phyloP scores from a whole-genome alignment of 345 rosid genomes.

The Nephelium lappaceum region DNA sequence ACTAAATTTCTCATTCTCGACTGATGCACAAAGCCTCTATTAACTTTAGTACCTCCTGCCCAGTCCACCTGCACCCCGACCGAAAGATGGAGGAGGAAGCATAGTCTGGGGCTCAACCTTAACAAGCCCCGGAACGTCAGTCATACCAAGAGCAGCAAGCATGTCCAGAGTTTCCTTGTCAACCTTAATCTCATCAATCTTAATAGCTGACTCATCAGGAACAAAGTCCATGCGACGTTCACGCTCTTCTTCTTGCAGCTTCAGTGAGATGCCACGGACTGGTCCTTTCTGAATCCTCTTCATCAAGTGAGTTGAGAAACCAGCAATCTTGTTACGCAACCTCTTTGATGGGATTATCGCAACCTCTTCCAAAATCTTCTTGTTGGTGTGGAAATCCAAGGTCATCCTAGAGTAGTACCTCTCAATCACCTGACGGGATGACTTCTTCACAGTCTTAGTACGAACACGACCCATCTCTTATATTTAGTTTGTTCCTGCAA shows the following conservation, averaged over 20 bases:
- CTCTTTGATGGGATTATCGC: slow-evolving; percentile 88
- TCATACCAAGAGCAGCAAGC: slow-evolving; percentile 83
- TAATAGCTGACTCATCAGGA: slow-evolving; percentile 79
- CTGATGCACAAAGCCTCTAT: neutral
- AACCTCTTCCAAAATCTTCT: slow-evolving; percentile 83
- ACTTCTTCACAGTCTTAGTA: slow-evolving; percentile 88
- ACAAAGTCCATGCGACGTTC: slow-evolving; percentile 95
- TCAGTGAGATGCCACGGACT: slow-evolving; percentile 84
- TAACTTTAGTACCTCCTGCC: slow-evolving; percentile 34
- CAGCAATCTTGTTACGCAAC: slow-evolving; percentile 90
- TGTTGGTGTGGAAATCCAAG: slow-evolving; percentile 85
- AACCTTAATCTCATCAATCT: slow-evolving; percentile 58
- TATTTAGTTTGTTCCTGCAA: slow-evolving; percentile 13
- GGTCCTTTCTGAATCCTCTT: slow-evolving; percentile 87
- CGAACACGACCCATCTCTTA: slow-evolving; percentile 78
- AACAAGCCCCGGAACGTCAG: slow-evolving; percentile 60
- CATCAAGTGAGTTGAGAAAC: slow-evolving; percentile 81
- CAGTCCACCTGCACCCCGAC: slow-evolving; percentile 37
- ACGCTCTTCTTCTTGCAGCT: slow-evolving; percentile 87
- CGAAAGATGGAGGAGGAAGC: slow-evolving; percentile 32
- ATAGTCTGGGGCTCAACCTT: slow-evolving; percentile 52
- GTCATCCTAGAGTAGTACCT: slow-evolving; percentile 87
- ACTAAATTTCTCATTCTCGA: slow-evolving; percentile 9
- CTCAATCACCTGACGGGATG: slow-evolving; percentile 91
- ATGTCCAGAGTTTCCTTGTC: slow-evolving; percentile 77